Evolutionary conservation across 345 rosid genomes (phyloP), one percentile per base, ranked within the genome.

Genomic region (Aethionema arabicum): DNA sequence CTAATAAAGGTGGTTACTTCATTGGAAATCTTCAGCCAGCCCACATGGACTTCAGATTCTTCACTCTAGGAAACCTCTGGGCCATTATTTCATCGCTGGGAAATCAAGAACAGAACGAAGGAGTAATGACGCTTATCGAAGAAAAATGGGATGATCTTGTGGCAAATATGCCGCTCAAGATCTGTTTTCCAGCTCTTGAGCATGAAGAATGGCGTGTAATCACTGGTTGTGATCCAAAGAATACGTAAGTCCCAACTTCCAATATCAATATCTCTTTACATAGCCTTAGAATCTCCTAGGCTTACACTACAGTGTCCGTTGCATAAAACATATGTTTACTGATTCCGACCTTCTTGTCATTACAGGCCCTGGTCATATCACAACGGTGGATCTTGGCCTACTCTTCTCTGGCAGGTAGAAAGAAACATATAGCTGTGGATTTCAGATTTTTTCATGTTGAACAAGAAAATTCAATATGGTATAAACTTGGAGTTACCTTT

Each of bases 301-400:
- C n/a, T 40, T 12, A 8, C n/a, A 40, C 7, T n/a, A 4, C 37
- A 9, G 10, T 27, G 42, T n/a, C 11, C 33, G 27, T 0, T 37
- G 11, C 36, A 11, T 45, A 6, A 14, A 47, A 8, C 0, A 0
- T 27, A 51, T 21, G 15, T 52, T 39, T 59, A 14, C 11, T 64
- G 65, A 54, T 61, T 46, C 40, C n/a, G 9, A 33, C 2, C 14
- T 42, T 14, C 16, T 50, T 33, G 8, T 43, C 48, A 55, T 44
- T 77, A 70, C 82, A 92, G 98, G 63, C 87, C 97, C 11, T 93
- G 95, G 99, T 93, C 99, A 2, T 93, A 93, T 76, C 99, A 90
- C 79, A 90, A 93, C 47, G 97, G 83, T 2, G 99, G 99, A 73
- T 93, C 99, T 54, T 93, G 99, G 99, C 99, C 97, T 61, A 90